Conservation (phyloP, 2,329 filamentous ascomycete genomes). For the Cercospora zeae-maydis region DNA sequence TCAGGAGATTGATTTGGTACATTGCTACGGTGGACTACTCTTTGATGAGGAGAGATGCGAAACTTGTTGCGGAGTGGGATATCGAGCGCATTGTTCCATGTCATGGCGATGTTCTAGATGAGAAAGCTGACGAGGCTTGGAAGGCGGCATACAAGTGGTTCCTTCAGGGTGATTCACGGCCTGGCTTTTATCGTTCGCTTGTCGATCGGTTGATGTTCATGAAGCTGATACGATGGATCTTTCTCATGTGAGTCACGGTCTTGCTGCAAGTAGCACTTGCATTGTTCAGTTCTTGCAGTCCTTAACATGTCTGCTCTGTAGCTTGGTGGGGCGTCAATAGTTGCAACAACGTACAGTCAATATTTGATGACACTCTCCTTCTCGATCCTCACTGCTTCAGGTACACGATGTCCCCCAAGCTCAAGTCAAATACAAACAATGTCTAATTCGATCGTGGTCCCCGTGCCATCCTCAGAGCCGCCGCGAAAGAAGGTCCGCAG, state of each 20-base stretch:
- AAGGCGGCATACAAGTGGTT: conserved; percentile 17
- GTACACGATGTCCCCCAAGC: neutral
- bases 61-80: conserved; percentile 16
- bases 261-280: neutral
- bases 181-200: conserved; percentile 2
- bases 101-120: conserved; percentile 18
- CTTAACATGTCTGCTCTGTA: neutral
- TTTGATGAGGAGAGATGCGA: conserved; percentile 16
- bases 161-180: neutral
- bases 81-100: conserved; percentile 15
- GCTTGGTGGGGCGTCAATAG: neutral
- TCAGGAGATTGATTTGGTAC: conserved; percentile 18
- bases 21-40: conserved; percentile 15
- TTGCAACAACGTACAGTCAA: neutral
- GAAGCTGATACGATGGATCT: conserved; percentile 10
- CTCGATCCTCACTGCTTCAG: neutral
- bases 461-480: neutral
- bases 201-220: conserved; percentile 13
- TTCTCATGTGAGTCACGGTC: conserved; percentile 9
- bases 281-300: neutral
- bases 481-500: conserved; percentile 3
- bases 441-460: neutral
- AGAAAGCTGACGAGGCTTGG: conserved; percentile 13
- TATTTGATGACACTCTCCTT: neutral
- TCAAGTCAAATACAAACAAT: neutral